phyloP scores from a whole-genome alignment of 768 basidiomycete genomes.

The Sporobolomyces roseus region DNA sequence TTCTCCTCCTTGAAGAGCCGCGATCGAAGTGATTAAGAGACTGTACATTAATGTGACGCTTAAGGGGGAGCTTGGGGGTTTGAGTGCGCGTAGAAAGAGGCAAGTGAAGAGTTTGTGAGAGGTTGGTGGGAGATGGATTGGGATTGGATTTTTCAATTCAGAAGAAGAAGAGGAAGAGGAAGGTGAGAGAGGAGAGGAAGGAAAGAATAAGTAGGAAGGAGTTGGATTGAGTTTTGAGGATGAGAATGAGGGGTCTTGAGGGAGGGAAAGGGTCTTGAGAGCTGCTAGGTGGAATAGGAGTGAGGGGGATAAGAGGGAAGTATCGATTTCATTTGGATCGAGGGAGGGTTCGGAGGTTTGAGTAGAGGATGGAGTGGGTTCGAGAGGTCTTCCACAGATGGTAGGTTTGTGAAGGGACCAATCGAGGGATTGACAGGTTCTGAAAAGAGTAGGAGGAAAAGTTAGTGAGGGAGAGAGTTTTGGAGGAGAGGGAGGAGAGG shows the following conservation, averaged over 20 bases:
- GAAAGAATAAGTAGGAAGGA: constrained; percentile 29
- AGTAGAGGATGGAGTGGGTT: neutral
- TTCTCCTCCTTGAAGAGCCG: constrained; percentile 19
- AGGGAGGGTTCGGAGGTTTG: neutral
- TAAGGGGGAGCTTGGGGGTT: constrained; percentile 2
- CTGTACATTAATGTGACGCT: constrained; percentile 36
- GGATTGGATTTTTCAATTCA: constrained; percentile 7
- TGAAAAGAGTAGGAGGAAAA: neutral
- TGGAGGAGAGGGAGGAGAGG: no score
- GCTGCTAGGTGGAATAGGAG: constrained; percentile 33
- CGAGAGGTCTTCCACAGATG: constrained; percentile 4
- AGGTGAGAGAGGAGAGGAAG: neutral
- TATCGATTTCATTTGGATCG: neutral
- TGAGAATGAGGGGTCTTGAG: constrained; percentile 1
- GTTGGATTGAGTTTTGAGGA: neutral
- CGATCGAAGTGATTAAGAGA: constrained; percentile 18
- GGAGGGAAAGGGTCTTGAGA: constrained; percentile 13
- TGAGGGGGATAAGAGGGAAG: constrained; percentile 3
- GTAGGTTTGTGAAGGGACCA: constrained; percentile 12
- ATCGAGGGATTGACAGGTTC: constrained; percentile 14
- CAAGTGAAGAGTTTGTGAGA: constrained; percentile 26
- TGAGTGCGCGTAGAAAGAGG: constrained; percentile 1
- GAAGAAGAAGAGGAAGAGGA: constrained; percentile 10
- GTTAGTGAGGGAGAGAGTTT: neutral
- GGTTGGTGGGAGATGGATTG: constrained; percentile 14